Base-by-base conservation (phyloP, 192 early-diverging fungal species). In the Umbelopsis isabellina region DNA sequence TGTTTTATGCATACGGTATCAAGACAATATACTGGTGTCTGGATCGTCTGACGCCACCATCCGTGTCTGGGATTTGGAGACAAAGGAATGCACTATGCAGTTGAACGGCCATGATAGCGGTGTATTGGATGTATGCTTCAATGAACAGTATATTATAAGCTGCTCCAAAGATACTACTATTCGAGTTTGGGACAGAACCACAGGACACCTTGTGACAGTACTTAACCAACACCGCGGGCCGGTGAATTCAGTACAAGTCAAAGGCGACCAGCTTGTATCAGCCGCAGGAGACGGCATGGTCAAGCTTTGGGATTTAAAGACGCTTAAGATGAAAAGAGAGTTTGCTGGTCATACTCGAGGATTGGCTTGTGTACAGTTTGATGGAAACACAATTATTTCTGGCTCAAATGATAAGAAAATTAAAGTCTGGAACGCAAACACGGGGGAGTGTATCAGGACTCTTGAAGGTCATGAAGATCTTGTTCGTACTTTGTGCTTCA, bases 161-260 rank as follows among this genome's bases (percentile, higher is more conserved):
- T 97, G 95, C 76, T 96, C 94, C 52, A 95, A 97, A 81, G 97
- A 99, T 78, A 90, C 89, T 45, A 91, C 94, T 0, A 91, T 99
- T 49, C 90, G 91, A 70, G 84, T 97, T 16, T 99, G 97, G 95
- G 82, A 88, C 70, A 77, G 85, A 27, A 67, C 74, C 20, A 83
- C 83, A 0, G 92, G 90, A 6, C 72, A 77, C 49, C 82, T 89
- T 13, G 61, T 90, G 51, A 83, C 86, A 18, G 91, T 85, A 1
- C 71, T 98, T 66, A 58, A 79, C 18, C 95, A 94, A 20, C 97
- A 98, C 72, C 84, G 86, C 12, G 95, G 94, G n/a, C 94, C 96
- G 1, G 97, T 99, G 21, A 98, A 99, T 75, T 94, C 96, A 16
- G 84, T 99, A 9, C 91, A 97, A 73, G 73, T 95, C 30, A 65